A percentile compares a stretch with the other conserved stretches of the same genome.
These are phyloP conservation scores for Diplocarpon rosae DNA, from an alignment of 2,329 filamentous ascomycete genomes.

Conservation along the genomic window DNA sequence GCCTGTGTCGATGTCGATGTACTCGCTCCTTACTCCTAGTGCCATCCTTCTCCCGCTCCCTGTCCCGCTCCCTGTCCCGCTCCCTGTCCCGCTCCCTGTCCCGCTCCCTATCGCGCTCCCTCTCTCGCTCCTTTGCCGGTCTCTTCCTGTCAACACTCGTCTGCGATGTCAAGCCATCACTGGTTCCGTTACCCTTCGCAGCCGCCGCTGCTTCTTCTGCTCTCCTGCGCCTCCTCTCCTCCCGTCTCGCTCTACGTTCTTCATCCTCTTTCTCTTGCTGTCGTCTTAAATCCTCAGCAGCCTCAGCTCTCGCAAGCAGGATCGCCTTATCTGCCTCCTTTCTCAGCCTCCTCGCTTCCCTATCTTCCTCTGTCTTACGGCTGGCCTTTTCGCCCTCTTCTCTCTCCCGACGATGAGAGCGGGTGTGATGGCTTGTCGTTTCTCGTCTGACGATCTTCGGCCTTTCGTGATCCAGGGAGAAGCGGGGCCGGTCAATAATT, in stretches of 20 bases:
- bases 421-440: slow-evolving; percentile 5
- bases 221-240: slow-evolving; percentile 16
- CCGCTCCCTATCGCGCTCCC: background rate
- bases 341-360: slow-evolving; percentile 16
- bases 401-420: slow-evolving; percentile 12
- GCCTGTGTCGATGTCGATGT: slow-evolving; percentile 12
- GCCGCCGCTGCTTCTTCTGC: slow-evolving; percentile 16
- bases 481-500: slow-evolving; percentile 15
- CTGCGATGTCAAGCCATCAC: slow-evolving; percentile 1
- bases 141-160: background rate
- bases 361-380: slow-evolving; percentile 18
- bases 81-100: background rate
- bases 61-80: background rate
- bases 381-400: slow-evolving; percentile 13
- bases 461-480: slow-evolving; percentile 16
- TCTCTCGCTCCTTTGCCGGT: background rate
- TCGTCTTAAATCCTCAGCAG: slow-evolving; percentile 5
- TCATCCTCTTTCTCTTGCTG: slow-evolving; percentile 19
- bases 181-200: slow-evolving; percentile 1
- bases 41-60: slow-evolving; percentile 6
- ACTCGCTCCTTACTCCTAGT: slow-evolving; percentile 10
- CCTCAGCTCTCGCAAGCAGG: slow-evolving; percentile 16
- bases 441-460: slow-evolving; percentile 6
- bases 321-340: slow-evolving; percentile 19
- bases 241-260: slow-evolving; percentile 14